Conservation (phyloP, 345 rosid species). For the Citrus sp. region DNA sequence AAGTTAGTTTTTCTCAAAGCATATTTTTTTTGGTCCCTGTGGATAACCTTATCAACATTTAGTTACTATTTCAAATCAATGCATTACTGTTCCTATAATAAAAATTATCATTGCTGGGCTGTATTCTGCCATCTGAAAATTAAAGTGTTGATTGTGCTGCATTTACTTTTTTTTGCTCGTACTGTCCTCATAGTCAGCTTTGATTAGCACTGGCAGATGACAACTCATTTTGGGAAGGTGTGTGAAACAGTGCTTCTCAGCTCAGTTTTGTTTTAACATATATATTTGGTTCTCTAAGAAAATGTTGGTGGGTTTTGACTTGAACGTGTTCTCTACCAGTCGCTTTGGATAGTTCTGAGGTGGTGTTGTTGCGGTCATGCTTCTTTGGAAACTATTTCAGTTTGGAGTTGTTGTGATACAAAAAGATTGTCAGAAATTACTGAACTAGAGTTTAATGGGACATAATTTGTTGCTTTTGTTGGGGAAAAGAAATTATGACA, state of each 20-base stretch:
- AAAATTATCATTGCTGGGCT: background rate
- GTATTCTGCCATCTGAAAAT: background rate
- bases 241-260: background rate
- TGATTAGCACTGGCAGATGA: background rate
- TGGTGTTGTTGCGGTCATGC: background rate
- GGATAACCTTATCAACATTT: background rate
- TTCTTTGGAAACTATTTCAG: background rate
- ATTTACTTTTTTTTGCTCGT: background rate
- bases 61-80: background rate
- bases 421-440: background rate
- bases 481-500: background rate
- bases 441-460: background rate
- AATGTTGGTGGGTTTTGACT: background rate
- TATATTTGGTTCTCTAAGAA: background rate
- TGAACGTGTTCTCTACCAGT: background rate
- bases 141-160: constrained; percentile 11
- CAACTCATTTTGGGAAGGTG: constrained; percentile 1
- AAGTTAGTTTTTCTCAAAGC: background rate
- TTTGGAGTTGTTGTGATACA: background rate
- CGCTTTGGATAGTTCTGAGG: background rate
- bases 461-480: background rate
- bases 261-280: background rate
- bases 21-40: background rate
- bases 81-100: background rate
- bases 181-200: background rate